These are phyloP conservation scores for Alternaria brassicae DNA, from an alignment of 2,329 filamentous ascomycete genomes.

Conservation along the genomic window DNA sequence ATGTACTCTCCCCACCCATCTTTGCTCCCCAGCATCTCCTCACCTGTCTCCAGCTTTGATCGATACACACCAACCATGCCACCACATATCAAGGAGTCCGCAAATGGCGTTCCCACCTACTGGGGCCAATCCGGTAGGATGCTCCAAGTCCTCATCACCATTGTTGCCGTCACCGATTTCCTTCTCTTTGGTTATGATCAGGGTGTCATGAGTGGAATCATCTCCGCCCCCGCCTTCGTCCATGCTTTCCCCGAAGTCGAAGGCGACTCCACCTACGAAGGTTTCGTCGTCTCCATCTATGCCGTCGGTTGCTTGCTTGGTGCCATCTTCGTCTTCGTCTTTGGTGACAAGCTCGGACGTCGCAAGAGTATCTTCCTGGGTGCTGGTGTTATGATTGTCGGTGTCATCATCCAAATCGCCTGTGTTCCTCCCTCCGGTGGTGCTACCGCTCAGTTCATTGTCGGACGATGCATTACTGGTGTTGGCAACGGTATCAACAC, in stretches of 20 bases:
- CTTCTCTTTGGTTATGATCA: constrained; percentile 60
- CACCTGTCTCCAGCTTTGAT: constrained; percentile 29
- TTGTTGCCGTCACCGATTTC: constrained; percentile 57
- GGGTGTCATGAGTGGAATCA: constrained; percentile 53
- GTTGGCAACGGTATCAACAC: constrained; percentile 64
- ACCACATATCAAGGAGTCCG: constrained; percentile 34
- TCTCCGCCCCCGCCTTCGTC: constrained; percentile 47
- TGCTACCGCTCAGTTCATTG: constrained; percentile 58
- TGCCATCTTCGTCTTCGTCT: constrained; percentile 49
- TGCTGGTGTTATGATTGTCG: constrained; percentile 51
- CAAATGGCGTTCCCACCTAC: constrained; percentile 37
- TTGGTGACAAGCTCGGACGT: constrained; percentile 53
- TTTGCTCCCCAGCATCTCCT: constrained; percentile 30
- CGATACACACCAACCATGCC: constrained; percentile 31
- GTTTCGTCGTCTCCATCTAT: constrained; percentile 60
- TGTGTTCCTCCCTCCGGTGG: constrained; percentile 35
- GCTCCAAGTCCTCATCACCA: constrained; percentile 46
- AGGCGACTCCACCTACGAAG: constrained; percentile 49
- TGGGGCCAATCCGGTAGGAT: constrained; percentile 40
- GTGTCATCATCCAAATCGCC: constrained; percentile 50
- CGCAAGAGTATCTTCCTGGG: constrained; percentile 54
- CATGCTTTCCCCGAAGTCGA: constrained; percentile 48
- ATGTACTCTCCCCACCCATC: constrained; percentile 27
- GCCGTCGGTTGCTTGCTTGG: constrained; percentile 57
- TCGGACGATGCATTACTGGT: constrained; percentile 60